Conservation (phyloP, 1,284 basidiomycete species). For the Heterobasidion occidentale region DNA sequence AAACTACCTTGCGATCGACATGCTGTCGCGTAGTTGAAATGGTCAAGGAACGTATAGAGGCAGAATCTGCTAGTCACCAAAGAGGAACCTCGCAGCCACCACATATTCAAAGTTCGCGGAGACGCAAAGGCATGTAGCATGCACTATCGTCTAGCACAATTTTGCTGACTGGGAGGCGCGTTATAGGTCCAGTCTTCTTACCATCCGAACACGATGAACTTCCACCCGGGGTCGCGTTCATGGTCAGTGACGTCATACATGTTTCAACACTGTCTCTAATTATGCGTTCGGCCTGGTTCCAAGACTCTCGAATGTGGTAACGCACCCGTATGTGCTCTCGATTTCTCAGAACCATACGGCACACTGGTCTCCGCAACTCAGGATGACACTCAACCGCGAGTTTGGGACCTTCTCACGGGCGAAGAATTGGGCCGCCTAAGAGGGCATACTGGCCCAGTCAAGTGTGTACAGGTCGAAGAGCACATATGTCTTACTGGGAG, state of each 20-base stretch:
- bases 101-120: conserved; percentile 55
- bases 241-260: conserved; percentile 46
- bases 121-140: conserved; percentile 56
- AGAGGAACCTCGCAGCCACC: conserved; percentile 27
- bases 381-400: conserved; percentile 67
- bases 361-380: conserved; percentile 84
- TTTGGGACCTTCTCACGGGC: conserved; percentile 86
- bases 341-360: conserved; percentile 96
- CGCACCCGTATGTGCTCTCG: conserved; percentile 81
- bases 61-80: conserved; percentile 44
- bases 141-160: conserved; percentile 3
- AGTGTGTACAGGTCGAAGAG: conserved; percentile 91
- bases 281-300: conserved; percentile 1
- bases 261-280: background rate
- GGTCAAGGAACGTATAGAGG: conserved; percentile 74
- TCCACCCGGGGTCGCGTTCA: conserved; percentile 92
- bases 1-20: background rate
- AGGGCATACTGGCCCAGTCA: conserved; percentile 77
- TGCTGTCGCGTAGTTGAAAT: conserved; percentile 58
- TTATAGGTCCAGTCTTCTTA: conserved; percentile 82
- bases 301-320: conserved; percentile 80
- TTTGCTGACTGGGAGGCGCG: conserved; percentile 11
- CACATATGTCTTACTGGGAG: conserved; percentile 88
- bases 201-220: conserved; percentile 97
- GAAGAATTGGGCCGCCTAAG: conserved; percentile 74